Conservation (phyloP, 108 stramenopile genomes). For the Pseudonitzschia multiseries region DNA sequence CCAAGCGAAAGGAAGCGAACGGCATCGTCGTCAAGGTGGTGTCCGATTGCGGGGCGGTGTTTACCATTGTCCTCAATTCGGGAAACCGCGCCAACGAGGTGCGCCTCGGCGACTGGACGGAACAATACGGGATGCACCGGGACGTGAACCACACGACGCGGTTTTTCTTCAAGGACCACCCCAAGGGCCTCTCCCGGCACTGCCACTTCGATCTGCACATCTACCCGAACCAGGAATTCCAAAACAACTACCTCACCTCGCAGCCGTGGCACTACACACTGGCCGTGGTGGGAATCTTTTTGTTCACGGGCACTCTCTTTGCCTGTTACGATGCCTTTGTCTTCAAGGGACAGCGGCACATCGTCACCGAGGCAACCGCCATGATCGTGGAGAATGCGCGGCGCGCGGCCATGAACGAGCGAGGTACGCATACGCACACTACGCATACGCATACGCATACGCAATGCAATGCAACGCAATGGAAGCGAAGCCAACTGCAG, state of each 20-base stretch:
- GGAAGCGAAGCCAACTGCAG: too few species aligned
- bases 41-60: conserved; percentile 25
- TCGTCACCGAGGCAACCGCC: conserved; percentile 5
- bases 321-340: conserved; percentile 42
- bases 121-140: conserved; percentile 1
- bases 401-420: conserved; percentile 14
- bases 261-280: conserved; percentile 31
- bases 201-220: conserved; percentile 36
- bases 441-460: too few species aligned
- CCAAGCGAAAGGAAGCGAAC: not conserved
- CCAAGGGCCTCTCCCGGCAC: conserved; percentile 18
- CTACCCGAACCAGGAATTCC: conserved; percentile 55
- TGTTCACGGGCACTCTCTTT: conserved; percentile 44
- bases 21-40: conserved; percentile 26
- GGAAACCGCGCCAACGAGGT: conserved; percentile 7
- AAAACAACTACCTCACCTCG: conserved; percentile 38
- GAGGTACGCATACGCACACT: conserved; percentile 6
- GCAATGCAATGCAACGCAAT: too few species aligned
- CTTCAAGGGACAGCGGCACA: conserved; percentile 11
- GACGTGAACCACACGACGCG: not conserved
- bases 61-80: conserved; percentile 20
- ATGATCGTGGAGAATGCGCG: conserved; percentile 13
- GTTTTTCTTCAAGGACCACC: conserved; percentile 27
- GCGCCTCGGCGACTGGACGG: conserved; percentile 15
- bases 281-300: conserved; percentile 40